A percentile compares a stretch with the other conserved stretches of the same genome.
phyloP scores from a whole-genome alignment of 1,139 yeast species.

The Candida buenavistaensis region DNA sequence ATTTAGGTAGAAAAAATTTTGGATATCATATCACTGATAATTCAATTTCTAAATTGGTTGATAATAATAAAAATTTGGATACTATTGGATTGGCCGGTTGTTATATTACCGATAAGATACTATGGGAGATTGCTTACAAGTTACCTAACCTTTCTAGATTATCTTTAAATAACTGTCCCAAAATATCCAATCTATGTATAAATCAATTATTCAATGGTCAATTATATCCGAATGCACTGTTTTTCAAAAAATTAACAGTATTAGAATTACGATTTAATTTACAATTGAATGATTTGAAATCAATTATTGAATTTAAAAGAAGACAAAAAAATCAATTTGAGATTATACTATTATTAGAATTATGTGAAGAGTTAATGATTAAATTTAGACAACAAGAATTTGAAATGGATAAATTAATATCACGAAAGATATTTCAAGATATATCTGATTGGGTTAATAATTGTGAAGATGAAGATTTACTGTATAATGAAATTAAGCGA shows the following conservation, averaged over 20 bases:
- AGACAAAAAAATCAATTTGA: slow-evolving; percentile 50
- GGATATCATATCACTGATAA: slow-evolving; percentile 73
- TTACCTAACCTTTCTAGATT: slow-evolving; percentile 62
- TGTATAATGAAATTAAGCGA: slow-evolving; percentile 17
- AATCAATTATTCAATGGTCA: slow-evolving; percentile 53
- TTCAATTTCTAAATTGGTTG: slow-evolving; percentile 58
- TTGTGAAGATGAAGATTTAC: slow-evolving; percentile 35
- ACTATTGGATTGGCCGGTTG: slow-evolving; percentile 94
- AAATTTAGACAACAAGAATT: slow-evolving; percentile 64
- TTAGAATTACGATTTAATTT: slow-evolving; percentile 71
- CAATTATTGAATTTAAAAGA: slow-evolving; percentile 68
- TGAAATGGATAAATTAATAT: slow-evolving; percentile 55
- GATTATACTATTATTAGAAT: slow-evolving; percentile 64
- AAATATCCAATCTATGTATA: slow-evolving; percentile 64
- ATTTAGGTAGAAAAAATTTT: slow-evolving; percentile 75
- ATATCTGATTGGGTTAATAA: slow-evolving; percentile 59
- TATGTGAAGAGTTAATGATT: slow-evolving; percentile 67
- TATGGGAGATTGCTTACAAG: slow-evolving; percentile 76
- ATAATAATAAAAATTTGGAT: slow-evolving; percentile 51
- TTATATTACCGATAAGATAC: slow-evolving; percentile 66
- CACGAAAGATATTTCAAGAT: slow-evolving; percentile 54
- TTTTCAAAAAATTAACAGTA: slow-evolving; percentile 64
- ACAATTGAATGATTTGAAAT: slow-evolving; percentile 57
- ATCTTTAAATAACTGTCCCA: slow-evolving; percentile 74
- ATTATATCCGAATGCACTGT: no score